Evolutionary conservation across 2,329 filamentous ascomycete genomes (phyloP), one percentile per base, ranked within the genome.

Genomic region (Curvularia sp.): DNA sequence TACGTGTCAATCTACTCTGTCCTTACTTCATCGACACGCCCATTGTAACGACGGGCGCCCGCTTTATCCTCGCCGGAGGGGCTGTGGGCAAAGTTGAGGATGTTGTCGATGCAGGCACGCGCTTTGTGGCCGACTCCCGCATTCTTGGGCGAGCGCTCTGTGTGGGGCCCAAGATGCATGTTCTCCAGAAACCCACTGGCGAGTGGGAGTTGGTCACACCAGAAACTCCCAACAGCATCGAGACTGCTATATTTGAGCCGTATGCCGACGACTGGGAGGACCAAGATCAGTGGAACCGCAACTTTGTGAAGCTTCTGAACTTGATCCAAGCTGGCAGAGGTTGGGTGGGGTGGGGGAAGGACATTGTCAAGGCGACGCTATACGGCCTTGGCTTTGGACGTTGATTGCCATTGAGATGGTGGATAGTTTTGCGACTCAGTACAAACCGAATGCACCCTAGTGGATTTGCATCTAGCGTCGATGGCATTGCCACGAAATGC

Each of bases 11-110:
- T 69, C 80, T 89, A 68, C 72, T 91, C n/a, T 83, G 82, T 57
- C 88, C 88, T 0, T 90, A 89, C 74, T 90, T 89, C 72, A 81
- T 84, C 66, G 83, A 87, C 65, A 88, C 86, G 13, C 84, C 86
- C n/a, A 81, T 90, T 43, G 71, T 88, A 3, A 75, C 80, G 0
- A 57, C 75, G 1, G 55, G 64, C 1, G 86, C 80, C 18, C 79
- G 83, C 27, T 59, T 82, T 2, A 57, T 88, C 15, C 79, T 90
- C 2, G 83, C 86, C 0, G 88, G 88, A 13, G 80, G 78, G 3
- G 83, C 79, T 1, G 77, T 83, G 61, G 86, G 83, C 1, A 78
- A 79, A 41, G 73, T 82, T 36, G 81, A 81, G 30, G 86, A 89
- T 67, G 88, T 90, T 1, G 80, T 90, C 2, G 85, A 89, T 60